A percentile compares a stretch with the other conserved stretches of the same genome.
These are phyloP conservation scores for Pichia sp. DNA, from an alignment of 1,139 yeast genomes.

Conservation along the genomic window DNA sequence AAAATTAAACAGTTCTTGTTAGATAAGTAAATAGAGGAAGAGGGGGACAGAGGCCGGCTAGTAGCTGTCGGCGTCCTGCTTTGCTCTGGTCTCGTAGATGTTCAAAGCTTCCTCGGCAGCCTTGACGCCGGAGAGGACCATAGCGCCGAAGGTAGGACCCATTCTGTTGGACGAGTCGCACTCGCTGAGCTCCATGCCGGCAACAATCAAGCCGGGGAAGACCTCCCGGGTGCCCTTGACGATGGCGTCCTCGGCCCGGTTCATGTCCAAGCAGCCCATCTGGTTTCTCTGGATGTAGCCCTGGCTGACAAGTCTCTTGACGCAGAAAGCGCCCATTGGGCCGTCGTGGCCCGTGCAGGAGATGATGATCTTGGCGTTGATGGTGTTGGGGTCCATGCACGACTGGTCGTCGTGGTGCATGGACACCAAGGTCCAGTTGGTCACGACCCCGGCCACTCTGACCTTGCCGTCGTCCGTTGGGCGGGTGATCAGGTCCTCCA, in stretches of 20 bases:
- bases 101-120: slow-evolving; percentile 34
- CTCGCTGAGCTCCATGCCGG: slow-evolving; percentile 80
- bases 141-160: slow-evolving; percentile 85
- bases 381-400: slow-evolving; percentile 83
- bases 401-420: slow-evolving; percentile 74
- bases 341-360: slow-evolving; percentile 83
- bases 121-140: slow-evolving; percentile 51
- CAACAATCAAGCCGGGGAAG: slow-evolving; percentile 67
- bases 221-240: slow-evolving; percentile 67
- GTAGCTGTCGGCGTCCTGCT: slow-evolving; percentile 31
- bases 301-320: slow-evolving; percentile 47
- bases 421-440: slow-evolving; percentile 78
- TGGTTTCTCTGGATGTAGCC: slow-evolving; percentile 52
- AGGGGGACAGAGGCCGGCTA: neutral
- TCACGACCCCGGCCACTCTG: slow-evolving; percentile 73
- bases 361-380: slow-evolving; percentile 65
- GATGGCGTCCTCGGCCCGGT: slow-evolving; percentile 71
- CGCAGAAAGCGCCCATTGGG: slow-evolving; percentile 77
- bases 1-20: no score
- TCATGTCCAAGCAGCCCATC: slow-evolving; percentile 80
- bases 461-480: slow-evolving; percentile 53
- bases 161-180: slow-evolving; percentile 74
- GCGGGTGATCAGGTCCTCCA: slow-evolving; percentile 75
- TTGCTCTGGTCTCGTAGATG: slow-evolving; percentile 46
- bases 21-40: neutral